These are phyloP conservation scores for Kingdonia uniflora DNA, from an alignment of 164 flowering plant species.

Conservation along the genomic window DNA sequence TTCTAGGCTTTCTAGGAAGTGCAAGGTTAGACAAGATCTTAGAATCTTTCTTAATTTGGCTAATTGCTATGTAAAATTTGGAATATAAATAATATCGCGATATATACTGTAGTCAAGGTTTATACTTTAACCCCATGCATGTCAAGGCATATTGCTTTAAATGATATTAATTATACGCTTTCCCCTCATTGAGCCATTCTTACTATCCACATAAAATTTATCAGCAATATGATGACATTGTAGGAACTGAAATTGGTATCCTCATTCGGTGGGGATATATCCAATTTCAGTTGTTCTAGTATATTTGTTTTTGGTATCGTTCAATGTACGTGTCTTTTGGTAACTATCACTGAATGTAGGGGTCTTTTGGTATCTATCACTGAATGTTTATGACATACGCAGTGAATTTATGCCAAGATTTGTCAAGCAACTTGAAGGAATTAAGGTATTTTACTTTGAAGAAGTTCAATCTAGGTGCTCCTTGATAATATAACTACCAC, in stretches of 20 bases:
- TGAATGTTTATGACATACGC: constrained; percentile 14
- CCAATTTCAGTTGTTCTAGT: neutral
- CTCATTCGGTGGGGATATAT: neutral
- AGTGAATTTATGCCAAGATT: constrained; percentile 94
- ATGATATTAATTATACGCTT: too few relatives aligned
- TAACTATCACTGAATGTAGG: neutral
- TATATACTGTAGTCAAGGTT: neutral
- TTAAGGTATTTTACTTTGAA: constrained; percentile 41
- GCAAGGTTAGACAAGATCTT: constrained; percentile 37
- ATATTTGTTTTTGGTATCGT: neutral
- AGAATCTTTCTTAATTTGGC: neutral
- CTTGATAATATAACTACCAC: constrained; percentile 1
- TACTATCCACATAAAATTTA: neutral
- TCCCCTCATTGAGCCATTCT: too few relatives aligned
- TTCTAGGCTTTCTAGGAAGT: constrained; percentile 52
- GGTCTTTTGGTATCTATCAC: constrained; percentile 7
- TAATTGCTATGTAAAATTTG: neutral
- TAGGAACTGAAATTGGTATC: neutral
- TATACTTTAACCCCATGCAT: too few relatives aligned
- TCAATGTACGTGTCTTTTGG: neutral
- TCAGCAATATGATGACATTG: neutral
- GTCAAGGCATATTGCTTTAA: too few relatives aligned
- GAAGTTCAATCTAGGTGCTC: constrained; percentile 1
- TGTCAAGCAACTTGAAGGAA: constrained; percentile 65
- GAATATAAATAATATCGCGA: neutral